Percentiles rank a stretch among this genome's conserved stretches.
phyloP scores from a whole-genome alignment of 2,329 filamentous ascomycete genomes.

The Seiridium unicorne region DNA sequence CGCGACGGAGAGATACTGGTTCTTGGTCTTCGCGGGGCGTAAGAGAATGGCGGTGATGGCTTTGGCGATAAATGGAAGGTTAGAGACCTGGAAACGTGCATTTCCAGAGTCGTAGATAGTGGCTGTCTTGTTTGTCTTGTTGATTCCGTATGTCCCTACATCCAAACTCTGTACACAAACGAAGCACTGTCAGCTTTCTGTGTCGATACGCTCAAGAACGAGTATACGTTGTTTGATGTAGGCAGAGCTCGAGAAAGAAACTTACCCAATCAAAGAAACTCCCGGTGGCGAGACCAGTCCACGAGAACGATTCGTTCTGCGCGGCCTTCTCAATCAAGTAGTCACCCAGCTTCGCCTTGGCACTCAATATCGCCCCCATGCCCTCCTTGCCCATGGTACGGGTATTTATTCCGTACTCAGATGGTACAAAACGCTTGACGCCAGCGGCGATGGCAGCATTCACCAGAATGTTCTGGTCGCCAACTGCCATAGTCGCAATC shows the following conservation, averaged over 20 bases:
- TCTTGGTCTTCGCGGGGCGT: constrained; percentile 39
- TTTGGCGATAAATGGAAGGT: constrained; percentile 38
- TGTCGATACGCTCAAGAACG: not conserved
- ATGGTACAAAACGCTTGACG: constrained; percentile 61
- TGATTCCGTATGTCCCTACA: constrained; percentile 45
- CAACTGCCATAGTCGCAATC: constrained; percentile 34
- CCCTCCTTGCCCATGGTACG: not conserved
- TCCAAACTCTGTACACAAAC: constrained; percentile 30
- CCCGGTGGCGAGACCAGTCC: constrained; percentile 48
- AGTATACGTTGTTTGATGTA: not conserved
- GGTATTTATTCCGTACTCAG: constrained; percentile 49
- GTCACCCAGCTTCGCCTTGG: constrained; percentile 23
- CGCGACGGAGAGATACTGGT: constrained; percentile 47
- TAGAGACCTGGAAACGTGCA: constrained; percentile 38
- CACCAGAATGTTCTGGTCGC: constrained; percentile 48
- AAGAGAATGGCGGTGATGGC: constrained; percentile 41
- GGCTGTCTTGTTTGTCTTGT: constrained; percentile 36
- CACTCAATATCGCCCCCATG: not conserved
- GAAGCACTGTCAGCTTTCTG: too few species aligned
- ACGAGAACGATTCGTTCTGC: constrained; percentile 39
- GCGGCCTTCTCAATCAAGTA: constrained; percentile 44
- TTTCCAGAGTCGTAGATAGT: constrained; percentile 47
- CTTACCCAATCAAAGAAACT: constrained; percentile 51
- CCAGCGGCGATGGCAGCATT: constrained; percentile 59
- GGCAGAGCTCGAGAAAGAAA: constrained; percentile 3